Conservation (phyloP, 2,329 filamentous ascomycete species). For the Verticillium isaacii region DNA sequence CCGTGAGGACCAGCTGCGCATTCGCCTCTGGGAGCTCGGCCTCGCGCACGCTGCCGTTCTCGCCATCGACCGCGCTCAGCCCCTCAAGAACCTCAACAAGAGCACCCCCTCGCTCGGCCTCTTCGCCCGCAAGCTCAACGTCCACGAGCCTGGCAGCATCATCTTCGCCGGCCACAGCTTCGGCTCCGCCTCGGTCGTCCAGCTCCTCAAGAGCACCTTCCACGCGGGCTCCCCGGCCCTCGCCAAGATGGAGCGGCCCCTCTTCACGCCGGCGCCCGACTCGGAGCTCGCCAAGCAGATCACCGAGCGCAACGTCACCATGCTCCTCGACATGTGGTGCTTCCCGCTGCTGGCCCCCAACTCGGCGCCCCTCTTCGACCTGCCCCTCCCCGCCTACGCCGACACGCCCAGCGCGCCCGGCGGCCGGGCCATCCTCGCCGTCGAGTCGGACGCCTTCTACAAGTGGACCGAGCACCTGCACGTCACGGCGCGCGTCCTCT, state of each 20-base stretch:
- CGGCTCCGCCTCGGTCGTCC: constrained; percentile 67
- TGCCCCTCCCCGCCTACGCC: constrained; percentile 68
- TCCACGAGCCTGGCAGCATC: constrained; percentile 67
- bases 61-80: constrained; percentile 55
- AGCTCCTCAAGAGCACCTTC: constrained; percentile 76
- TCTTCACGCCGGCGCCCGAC: constrained; percentile 54
- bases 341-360: constrained; percentile 62
- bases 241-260: constrained; percentile 43
- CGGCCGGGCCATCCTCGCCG: constrained; percentile 58
- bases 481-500: constrained; percentile 62
- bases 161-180: constrained; percentile 79
- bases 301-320: constrained; percentile 58
- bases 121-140: constrained; percentile 58
- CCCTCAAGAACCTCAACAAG: constrained; percentile 48
- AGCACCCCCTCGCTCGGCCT: constrained; percentile 45
- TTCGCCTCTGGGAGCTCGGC: constrained; percentile 75
- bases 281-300: constrained; percentile 61
- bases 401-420: constrained; percentile 43
- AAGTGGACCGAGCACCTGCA: constrained; percentile 73
- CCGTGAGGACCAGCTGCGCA: constrained; percentile 67
- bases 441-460: constrained; percentile 73
- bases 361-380: constrained; percentile 60
- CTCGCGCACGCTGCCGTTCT: constrained; percentile 64
- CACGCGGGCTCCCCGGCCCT: constrained; percentile 51
- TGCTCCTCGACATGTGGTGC: constrained; percentile 79